phyloP scores from a whole-genome alignment of 768 basidiomycete species.

The Termitomyces eurrhizus region DNA sequence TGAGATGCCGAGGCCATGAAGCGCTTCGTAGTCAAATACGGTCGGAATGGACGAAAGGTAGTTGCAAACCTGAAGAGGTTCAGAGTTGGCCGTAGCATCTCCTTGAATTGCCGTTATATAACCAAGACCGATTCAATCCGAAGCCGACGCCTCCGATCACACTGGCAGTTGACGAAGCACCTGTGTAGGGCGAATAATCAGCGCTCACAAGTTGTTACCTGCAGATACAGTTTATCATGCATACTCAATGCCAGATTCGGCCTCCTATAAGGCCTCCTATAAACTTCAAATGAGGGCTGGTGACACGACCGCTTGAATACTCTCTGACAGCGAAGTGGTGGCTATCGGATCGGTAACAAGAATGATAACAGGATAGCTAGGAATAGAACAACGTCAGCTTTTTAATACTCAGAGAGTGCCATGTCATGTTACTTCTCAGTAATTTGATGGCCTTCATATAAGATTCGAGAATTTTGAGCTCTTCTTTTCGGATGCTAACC shows the following conservation, averaged over 20 bases:
- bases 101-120: slow-evolving; percentile 2
- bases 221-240: not conserved
- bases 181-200: not conserved
- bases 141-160: slow-evolving; percentile 13
- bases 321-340: not conserved
- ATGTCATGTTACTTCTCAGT: not conserved
- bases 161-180: not conserved
- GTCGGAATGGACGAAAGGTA: slow-evolving; percentile 3
- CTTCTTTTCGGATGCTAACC: not conserved
- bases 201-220: no score
- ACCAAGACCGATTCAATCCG: slow-evolving; percentile 8
- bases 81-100: not conserved
- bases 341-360: not conserved
- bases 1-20: slow-evolving; percentile 10
- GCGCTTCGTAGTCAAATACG: slow-evolving; percentile 17
- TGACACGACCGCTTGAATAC: not conserved
- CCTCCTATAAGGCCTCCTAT: no score
- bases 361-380: not conserved
- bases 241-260: not conserved
- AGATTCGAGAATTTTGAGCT: not conserved
- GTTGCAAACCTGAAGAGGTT: slow-evolving; percentile 8
- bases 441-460: not conserved
- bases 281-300: not conserved
- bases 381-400: not conserved
- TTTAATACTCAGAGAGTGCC: not conserved